Evolutionary conservation across 352 stramenopile species (phyloP), one percentile per base, ranked within the genome.

Genomic region (Globisporangium alternatum): DNA sequence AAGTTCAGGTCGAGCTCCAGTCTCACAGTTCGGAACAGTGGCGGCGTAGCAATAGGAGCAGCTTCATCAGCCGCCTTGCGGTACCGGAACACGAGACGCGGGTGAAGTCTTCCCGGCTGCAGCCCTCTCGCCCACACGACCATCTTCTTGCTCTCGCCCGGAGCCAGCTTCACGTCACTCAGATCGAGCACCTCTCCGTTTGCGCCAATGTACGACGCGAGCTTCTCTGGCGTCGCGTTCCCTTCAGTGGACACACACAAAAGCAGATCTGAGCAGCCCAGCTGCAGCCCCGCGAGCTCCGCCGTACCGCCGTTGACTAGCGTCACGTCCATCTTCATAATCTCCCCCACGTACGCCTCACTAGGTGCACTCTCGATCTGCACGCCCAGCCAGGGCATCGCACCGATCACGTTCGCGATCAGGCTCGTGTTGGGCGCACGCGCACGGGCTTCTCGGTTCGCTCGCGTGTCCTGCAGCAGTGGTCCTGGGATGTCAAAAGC

Each of bases 341-440:
- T 67, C 45, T 95, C 84, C 7, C 82, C 83, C 21, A 88, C 72
- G 65, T 78, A 89, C 31, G 66, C 68, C 35, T 90, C 75, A 51
- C 43, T 60, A n/a, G 68, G 52, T 47, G 75, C 64, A 41, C 62
- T 67, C 53, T 88, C 69, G 15, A 93, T 57, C 61, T 85, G 78
- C 2, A 94, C 86, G 8, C 87, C 85, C 22, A 96, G 77, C 85
- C 85, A 96, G 25, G 87, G 85, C 87, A 94, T 93, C 2, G 73
- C 64, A 1, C 81, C 79, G 17, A 90, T 72, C 31, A 94, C 77
- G 60, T 87, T 88, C 0, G 83, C 87, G 31, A 89, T 74, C n/a
- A 92, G 68, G 17, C 81, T 90, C 49, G 78, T 82, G 54, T 96
- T 94, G 10, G 83, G 82, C 30, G 87, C 85, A 17, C 87, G 82